Evolutionary conservation across 768 basidiomycete species (phyloP).

Genomic region (Boletus insuetus): DNA sequence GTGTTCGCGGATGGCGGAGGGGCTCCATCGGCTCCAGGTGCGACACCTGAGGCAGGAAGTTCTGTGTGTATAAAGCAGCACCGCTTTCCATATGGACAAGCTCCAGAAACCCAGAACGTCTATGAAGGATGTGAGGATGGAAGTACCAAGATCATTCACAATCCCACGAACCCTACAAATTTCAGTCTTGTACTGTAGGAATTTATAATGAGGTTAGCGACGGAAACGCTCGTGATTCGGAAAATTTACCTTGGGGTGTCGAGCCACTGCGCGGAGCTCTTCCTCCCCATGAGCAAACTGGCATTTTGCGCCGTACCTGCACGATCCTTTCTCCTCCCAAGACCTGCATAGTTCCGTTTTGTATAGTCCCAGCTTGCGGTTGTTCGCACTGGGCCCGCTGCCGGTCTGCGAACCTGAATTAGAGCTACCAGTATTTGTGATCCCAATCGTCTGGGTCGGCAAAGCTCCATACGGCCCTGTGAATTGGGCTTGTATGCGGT

Average conservation of each 20-base stretch:
- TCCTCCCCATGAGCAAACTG: slow-evolving; percentile 94
- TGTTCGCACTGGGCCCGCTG: slow-evolving; percentile 83
- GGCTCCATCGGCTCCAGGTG: slow-evolving; percentile 51
- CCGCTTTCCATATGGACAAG: slow-evolving; percentile 88
- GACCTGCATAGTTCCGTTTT: slow-evolving; percentile 89
- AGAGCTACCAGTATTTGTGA: slow-evolving; percentile 41
- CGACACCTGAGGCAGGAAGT: slow-evolving; percentile 60
- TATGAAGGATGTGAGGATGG: slow-evolving; percentile 29
- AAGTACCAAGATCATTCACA: not conserved
- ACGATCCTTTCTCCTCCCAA: slow-evolving; percentile 89
- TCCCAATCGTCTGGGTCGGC: slow-evolving; percentile 42
- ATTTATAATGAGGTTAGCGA: slow-evolving; percentile 22
- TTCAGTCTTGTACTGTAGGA: slow-evolving; percentile 82
- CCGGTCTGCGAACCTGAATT: slow-evolving; percentile 32
- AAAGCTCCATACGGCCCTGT: slow-evolving; percentile 53
- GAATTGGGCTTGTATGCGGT: slow-evolving; percentile 56
- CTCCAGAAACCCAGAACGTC: slow-evolving; percentile 94
- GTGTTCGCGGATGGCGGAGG: slow-evolving; percentile 51
- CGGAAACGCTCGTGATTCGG: not conserved
- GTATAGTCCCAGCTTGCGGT: slow-evolving; percentile 86
- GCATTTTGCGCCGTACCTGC: slow-evolving; percentile 84
- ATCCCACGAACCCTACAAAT: slow-evolving; percentile 72
- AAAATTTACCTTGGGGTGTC: slow-evolving; percentile 79
- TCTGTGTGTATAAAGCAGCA: slow-evolving; percentile 95
- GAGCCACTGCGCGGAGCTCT: slow-evolving; percentile 76